A percentile compares a stretch with the other conserved stretches of the same genome.
phyloP scores from a whole-genome alignment of 257 asterid species.

The Osmanthus fragrans region DNA sequence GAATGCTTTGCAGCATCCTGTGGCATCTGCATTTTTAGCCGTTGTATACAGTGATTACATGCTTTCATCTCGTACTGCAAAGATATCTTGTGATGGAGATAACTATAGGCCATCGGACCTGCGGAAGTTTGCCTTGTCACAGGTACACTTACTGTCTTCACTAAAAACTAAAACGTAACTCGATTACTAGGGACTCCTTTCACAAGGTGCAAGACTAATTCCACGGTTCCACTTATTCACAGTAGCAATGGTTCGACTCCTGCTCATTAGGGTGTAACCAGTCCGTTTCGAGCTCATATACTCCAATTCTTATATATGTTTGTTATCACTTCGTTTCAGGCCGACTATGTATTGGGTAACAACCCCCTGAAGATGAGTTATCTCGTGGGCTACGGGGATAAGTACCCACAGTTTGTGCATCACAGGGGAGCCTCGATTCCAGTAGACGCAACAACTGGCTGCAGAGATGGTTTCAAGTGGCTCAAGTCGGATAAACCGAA shows the following conservation, averaged over 20 bases:
- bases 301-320: neutral
- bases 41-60: slow-evolving; percentile 51
- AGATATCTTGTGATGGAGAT: slow-evolving; percentile 35
- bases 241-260: too few relatives aligned
- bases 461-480: slow-evolving; percentile 50
- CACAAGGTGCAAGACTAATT: neutral
- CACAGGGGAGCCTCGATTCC: slow-evolving; percentile 62
- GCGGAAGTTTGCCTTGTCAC: slow-evolving; percentile 50
- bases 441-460: slow-evolving; percentile 30
- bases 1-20: slow-evolving; percentile 58
- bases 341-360: slow-evolving; percentile 48
- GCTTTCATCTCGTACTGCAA: slow-evolving; percentile 46
- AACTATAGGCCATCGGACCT: slow-evolving; percentile 45
- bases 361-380: slow-evolving; percentile 49
- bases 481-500: slow-evolving; percentile 41
- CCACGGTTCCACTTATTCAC: too few relatives aligned
- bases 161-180: neutral
- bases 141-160: slow-evolving; percentile 30
- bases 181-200: neutral
- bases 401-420: slow-evolving; percentile 48
- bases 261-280: neutral
- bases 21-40: slow-evolving; percentile 56
- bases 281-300: neutral
- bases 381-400: slow-evolving; percentile 51
- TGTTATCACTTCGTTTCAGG: slow-evolving; percentile 29